phyloP scores from a whole-genome alignment of 371 early-diverging fungal species.

The Dinochytrium kinnereticum region DNA sequence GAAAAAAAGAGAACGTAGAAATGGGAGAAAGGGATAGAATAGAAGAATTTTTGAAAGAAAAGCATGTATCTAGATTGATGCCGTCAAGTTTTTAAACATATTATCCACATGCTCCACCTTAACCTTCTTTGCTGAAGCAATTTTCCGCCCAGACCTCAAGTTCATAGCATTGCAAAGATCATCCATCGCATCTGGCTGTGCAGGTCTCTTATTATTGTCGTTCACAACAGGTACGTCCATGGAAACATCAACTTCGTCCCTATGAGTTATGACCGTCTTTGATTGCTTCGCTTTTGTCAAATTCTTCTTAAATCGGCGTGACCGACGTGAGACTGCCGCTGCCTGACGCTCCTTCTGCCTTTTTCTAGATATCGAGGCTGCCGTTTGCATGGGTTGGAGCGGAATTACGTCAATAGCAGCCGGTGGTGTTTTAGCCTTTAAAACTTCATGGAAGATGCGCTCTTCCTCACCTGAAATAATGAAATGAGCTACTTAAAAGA shows the following conservation, averaged over 20 bases:
- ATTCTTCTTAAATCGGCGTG: background rate
- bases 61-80: background rate
- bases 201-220: background rate
- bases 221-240: background rate
- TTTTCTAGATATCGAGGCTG: background rate
- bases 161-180: background rate
- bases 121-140: background rate
- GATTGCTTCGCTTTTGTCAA: background rate
- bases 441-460: constrained; percentile 19
- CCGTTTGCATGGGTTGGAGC: background rate
- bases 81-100: background rate
- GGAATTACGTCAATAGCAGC: background rate
- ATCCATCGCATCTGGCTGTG: background rate
- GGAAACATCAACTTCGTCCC: background rate
- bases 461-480: constrained; percentile 20
- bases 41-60: background rate
- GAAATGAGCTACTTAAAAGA: background rate
- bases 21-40: background rate
- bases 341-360: background rate
- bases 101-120: background rate
- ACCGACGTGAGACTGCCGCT: background rate
- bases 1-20: too few species aligned
- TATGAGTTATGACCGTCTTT: background rate
- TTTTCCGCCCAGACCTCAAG: background rate
- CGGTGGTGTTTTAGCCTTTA: constrained; percentile 8